Conservation (phyloP, 352 stramenopile genomes). For the Phytophthora pini region DNA sequence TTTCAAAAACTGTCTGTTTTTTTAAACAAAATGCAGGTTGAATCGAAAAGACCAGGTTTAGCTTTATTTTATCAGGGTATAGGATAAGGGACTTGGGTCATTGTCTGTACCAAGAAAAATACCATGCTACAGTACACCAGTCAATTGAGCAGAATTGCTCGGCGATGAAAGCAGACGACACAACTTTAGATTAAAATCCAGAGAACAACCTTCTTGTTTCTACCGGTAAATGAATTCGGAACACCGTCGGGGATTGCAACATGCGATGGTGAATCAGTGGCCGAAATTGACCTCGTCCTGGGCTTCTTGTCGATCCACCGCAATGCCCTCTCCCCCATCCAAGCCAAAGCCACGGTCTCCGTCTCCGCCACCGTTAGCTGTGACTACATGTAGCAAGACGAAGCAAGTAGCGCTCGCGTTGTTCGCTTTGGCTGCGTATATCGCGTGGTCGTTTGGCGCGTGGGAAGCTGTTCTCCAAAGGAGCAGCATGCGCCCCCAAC, state of each 20-base stretch:
- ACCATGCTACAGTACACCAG: no score
- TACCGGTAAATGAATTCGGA: neutral
- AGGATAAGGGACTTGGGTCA: no score
- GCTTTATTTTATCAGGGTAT: no score
- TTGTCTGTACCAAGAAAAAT: no score
- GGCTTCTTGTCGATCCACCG: neutral
- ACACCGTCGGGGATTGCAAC: neutral
- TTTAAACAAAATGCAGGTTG: no score
- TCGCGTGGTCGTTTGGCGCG: slow-evolving; percentile 29
- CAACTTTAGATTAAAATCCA: no score
- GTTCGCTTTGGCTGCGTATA: slow-evolving; percentile 18
- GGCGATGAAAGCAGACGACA: no score
- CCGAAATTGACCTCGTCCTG: neutral
- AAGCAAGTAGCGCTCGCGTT: slow-evolving; percentile 12
- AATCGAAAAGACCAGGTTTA: no score
- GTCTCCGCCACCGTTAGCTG: neutral
- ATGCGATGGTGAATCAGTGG: slow-evolving; percentile 22
- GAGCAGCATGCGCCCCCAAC: slow-evolving; percentile 12
- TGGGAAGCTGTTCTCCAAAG: slow-evolving; percentile 22
- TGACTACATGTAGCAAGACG: neutral
- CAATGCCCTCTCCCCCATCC: slow-evolving; percentile 5
- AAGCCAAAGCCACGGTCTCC: slow-evolving; percentile 3
- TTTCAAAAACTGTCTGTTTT: no score
- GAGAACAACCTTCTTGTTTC: no score
- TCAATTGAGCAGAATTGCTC: no score